Conservation (phyloP, 2,329 filamentous ascomycete species). For the Colletotrichum magnum region DNA sequence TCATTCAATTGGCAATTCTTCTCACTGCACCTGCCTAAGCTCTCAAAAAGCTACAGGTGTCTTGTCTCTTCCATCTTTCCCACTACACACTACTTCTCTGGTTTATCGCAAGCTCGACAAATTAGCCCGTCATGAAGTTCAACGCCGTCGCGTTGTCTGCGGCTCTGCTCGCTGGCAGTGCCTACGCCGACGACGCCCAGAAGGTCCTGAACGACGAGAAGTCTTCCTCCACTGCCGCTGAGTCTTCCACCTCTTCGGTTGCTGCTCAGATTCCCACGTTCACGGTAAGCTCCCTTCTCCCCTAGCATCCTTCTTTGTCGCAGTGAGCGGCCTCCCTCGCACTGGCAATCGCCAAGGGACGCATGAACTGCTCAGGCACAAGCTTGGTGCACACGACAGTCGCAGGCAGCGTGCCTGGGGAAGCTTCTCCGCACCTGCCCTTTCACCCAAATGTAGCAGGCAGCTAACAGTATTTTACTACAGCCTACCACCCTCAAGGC, state of each 20-base stretch:
- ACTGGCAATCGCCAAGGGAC: no score
- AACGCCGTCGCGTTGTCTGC: slow-evolving; percentile 83
- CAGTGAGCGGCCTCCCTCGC: not conserved
- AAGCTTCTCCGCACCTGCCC: slow-evolving; percentile 19
- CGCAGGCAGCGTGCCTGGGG: slow-evolving; percentile 32
- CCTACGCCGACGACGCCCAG: slow-evolving; percentile 77
- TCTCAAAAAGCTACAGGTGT: slow-evolving; percentile 22
- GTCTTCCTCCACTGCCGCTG: slow-evolving; percentile 56
- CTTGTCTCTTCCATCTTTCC: slow-evolving; percentile 1
- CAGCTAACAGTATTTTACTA: slow-evolving; percentile 17
- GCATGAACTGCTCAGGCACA: slow-evolving; percentile 11
- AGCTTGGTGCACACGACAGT: slow-evolving; percentile 20
- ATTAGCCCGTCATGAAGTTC: slow-evolving; percentile 80
- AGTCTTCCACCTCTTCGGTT: slow-evolving; percentile 67
- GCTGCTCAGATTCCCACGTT: slow-evolving; percentile 83
- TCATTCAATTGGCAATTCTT: slow-evolving; percentile 38
- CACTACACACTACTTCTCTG: not conserved
- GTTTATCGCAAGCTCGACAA: slow-evolving; percentile 23
- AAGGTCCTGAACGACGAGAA: slow-evolving; percentile 65
- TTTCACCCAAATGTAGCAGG: not conserved
- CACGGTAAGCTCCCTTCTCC: slow-evolving; percentile 76
- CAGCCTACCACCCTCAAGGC: slow-evolving; percentile 92
- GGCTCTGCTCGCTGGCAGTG: slow-evolving; percentile 78
- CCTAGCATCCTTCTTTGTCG: slow-evolving; percentile 18
- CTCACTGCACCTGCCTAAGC: slow-evolving; percentile 29